Evolutionary conservation across 1,139 yeast genomes (phyloP), one percentile per base, ranked within the genome.

Genomic region (Kazachstania sp.): DNA sequence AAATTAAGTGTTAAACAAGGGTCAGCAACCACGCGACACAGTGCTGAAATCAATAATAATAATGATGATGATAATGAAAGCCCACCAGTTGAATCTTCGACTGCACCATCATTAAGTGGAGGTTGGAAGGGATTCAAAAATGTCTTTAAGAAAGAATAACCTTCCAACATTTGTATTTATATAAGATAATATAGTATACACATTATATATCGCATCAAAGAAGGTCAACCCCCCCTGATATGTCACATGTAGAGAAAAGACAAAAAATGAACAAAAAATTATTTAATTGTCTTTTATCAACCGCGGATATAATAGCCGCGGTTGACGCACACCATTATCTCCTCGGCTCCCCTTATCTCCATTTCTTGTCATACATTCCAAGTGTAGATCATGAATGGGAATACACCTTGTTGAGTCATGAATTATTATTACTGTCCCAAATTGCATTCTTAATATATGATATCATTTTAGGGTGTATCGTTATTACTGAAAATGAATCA

Each of bases 41-140:
- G 19, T 32, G 15, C 36, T 15, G 19, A n/a, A 5, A 32, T 15
- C 18, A 32, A n/a, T 32, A 32, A 18, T 2, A 11, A 23, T 23
- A 13, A 7, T 20, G 31, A 26, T 3, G 15, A 23, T 31, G 18
- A 12, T 16, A 8, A 32, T 34, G 23, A 8, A 26, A n/a, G 11
- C 6, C 15, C 36, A 39, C 23, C 36, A 19, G 15, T 6, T 12
- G 3, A 15, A 19, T 18, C 36, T 11, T 12, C 35, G 4, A 32
- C 20, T 4, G 5, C 11, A 13, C 38, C 45, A 16, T 11, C 36
- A 30, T 37, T 29, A 32, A 19, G 39, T 37, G 39, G 45, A 29
- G 57, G 61, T 13, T 58, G 60, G 59, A 48, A 57, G 8, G 58
- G 59, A 3, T 52, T 58, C 16, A 59, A 56, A 43, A 54, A 38